Evolutionary conservation across 257 asterid species (phyloP), one percentile per base, ranked within the genome.

Genomic region (Nicotiana paniculata): DNA sequence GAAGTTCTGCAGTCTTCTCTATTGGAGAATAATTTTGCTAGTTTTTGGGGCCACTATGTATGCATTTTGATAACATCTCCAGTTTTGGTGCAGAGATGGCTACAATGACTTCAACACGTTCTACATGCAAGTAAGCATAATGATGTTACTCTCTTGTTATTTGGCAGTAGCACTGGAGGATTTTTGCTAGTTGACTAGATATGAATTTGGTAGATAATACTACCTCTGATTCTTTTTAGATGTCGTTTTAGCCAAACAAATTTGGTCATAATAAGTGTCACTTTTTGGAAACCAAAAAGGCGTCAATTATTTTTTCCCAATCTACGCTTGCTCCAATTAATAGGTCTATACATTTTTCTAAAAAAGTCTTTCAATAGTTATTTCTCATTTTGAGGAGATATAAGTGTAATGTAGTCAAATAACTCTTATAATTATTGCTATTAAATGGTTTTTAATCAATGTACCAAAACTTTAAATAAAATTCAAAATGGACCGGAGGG

Each of bases 101-200:
- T 96, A 96, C 94, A 96, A 96, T 68, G 99, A 96, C 93, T 96
- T 96, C 95, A 96, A 96, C 83, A 96, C 99, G 46, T 96, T 96
- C 90, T 96, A 96, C 89, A 89, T 96, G 98, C 99, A 96, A 89
- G 99, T 94, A 92, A 94, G 97, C 58, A 54, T 83, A 77, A 30
- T 85, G 75, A 84, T 66, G 33, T 78, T 85, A 82, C 79, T 30
- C 86, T 64, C 76, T 77, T 82, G 37, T 80, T 58, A 64, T 75
- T 81, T 76, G 86, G 39, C 18, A 63, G 69, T 63, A 63, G 37
- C 68, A 28, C 39, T 63, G 37, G 69, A 11, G 17, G 18, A 63
- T 63, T 59, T 59, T 59, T 6, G 32, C 65, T n/a, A n/a, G 65
- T 59, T 28, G 66, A 21, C 66, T 59, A 21, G 32, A n/a, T 59